Conservation (phyloP, 345 rosid genomes). For the Citrus unshiu region DNA sequence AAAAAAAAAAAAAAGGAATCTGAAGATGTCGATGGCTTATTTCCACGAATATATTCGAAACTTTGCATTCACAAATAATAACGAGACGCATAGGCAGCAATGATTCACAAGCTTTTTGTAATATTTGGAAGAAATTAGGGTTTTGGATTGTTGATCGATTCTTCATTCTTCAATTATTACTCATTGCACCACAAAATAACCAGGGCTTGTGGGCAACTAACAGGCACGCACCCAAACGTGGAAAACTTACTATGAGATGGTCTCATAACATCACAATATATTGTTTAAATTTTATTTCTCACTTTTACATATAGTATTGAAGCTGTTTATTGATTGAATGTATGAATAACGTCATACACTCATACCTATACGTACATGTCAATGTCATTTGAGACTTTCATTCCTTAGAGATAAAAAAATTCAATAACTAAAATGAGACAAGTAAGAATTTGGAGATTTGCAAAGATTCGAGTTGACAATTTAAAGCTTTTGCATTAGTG, state of each 20-base stretch:
- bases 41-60: constrained; percentile 4
- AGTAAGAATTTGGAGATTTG: neutral
- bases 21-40: neutral
- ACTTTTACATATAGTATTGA: too few species aligned
- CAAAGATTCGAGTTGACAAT: neutral
- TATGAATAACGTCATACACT: neutral
- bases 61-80: too few species aligned
- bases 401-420: neutral
- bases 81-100: neutral
- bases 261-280: too few species aligned
- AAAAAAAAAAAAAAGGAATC: neutral
- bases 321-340: too few species aligned
- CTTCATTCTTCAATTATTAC: neutral
- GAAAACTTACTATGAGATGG: too few species aligned
- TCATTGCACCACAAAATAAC: neutral
- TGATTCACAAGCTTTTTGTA: neutral
- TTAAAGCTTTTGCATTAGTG: neutral
- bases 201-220: neutral
- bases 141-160: neutral
- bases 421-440: too few species aligned
- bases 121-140: neutral
- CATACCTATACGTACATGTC: too few species aligned
- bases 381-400: neutral
- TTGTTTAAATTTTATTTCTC: too few species aligned
- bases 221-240: too few species aligned